These are phyloP conservation scores for Aspergillus ochraceoroseus DNA, from an alignment of 2,329 filamentous ascomycete genomes.

Conservation along the genomic window DNA sequence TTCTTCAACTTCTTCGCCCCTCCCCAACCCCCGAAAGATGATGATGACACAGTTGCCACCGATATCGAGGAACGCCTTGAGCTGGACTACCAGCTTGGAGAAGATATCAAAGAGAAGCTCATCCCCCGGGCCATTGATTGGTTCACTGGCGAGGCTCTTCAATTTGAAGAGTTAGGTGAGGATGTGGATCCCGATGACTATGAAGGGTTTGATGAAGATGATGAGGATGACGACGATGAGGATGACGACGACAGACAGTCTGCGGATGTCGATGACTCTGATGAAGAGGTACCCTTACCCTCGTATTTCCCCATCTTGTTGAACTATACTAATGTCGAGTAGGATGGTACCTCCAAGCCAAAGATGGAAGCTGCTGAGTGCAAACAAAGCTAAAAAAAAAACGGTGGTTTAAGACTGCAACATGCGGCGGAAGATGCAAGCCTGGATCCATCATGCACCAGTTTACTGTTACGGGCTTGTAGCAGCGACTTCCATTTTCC, in stretches of 20 bases:
- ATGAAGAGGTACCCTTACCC: slow-evolving; percentile 44
- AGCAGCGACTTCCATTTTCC: slow-evolving; percentile 21
- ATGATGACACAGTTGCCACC: slow-evolving; percentile 64
- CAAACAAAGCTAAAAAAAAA: slow-evolving; percentile 78
- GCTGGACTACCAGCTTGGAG: slow-evolving; percentile 96
- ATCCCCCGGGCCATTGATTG: slow-evolving; percentile 98
- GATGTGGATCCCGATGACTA: slow-evolving; percentile 77
- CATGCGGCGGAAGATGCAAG: neutral
- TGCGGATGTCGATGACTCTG: slow-evolving; percentile 55
- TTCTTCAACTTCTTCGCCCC: slow-evolving; percentile 99
- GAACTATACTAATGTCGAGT: slow-evolving; percentile 23
- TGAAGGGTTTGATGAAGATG: slow-evolving; percentile 82
- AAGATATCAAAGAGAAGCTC: slow-evolving; percentile 99
- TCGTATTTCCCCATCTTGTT: neutral
- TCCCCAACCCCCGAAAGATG: slow-evolving; percentile 74
- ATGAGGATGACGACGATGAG: slow-evolving; percentile 86
- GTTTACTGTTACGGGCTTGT: slow-evolving; percentile 1
- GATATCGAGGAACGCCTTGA: slow-evolving; percentile 98
- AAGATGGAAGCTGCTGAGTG: slow-evolving; percentile 93
- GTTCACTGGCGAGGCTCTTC: slow-evolving; percentile 97
- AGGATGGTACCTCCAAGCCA: slow-evolving; percentile 84
- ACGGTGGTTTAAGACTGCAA: neutral
- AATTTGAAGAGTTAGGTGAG: slow-evolving; percentile 89
- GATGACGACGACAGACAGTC: slow-evolving; percentile 81
- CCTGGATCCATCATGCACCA: neutral